A percentile compares a stretch with the other conserved stretches of the same genome.
Conservation (phyloP, 176 grass and related monocot species). For the Phragmites australis region DNA sequence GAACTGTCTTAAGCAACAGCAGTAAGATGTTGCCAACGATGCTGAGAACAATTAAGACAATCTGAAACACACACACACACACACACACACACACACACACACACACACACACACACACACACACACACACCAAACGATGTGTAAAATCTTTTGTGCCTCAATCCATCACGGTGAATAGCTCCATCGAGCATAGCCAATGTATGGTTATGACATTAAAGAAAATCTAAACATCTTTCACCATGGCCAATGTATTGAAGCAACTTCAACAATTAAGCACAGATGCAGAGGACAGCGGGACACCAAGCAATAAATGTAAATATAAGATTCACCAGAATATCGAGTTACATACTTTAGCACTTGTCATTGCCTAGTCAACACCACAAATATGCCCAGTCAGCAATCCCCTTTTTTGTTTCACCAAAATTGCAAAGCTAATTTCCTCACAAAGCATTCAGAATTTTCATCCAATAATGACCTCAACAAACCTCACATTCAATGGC, state of each 20-base stretch:
- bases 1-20: background rate
- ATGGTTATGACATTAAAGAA: no score
- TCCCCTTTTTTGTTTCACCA: background rate
- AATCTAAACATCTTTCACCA: background rate
- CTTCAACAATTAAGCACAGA: background rate
- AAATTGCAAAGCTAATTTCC: background rate
- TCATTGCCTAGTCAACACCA: background rate
- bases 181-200: background rate
- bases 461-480: background rate
- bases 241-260: background rate
- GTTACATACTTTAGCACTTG: background rate
- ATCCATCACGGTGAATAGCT: background rate
- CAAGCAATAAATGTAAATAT: background rate
- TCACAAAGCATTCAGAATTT: background rate
- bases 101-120: no score
- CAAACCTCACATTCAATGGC: background rate
- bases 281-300: no score
- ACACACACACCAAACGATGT: background rate
- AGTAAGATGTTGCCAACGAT: background rate
- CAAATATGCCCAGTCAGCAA: background rate
- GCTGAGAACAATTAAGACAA: background rate
- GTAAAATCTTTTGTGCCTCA: background rate
- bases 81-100: no score
- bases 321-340: background rate
- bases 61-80: no score